Conservation (phyloP, 495 filamentous ascomycete genomes). For the Podospora anserina region DNA sequence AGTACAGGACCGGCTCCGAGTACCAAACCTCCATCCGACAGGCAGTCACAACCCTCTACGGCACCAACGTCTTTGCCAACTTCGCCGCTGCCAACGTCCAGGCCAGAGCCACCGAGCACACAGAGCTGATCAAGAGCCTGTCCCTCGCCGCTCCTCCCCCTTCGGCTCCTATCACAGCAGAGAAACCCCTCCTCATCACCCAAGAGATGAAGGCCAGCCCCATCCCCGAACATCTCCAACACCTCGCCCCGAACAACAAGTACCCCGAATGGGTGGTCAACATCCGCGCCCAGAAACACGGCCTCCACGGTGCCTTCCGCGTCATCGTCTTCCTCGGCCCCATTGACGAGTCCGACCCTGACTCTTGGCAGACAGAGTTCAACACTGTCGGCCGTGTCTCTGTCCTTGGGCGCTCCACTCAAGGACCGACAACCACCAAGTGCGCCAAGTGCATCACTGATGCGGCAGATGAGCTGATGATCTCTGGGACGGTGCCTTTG, state of each 20-base stretch:
- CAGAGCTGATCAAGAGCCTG: neutral
- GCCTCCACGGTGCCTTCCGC: conserved; percentile 38
- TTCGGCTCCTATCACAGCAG: neutral
- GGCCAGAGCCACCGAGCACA: conserved; percentile 12
- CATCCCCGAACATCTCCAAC: conserved; percentile 23
- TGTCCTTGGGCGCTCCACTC: conserved; percentile 33
- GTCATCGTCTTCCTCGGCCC: conserved; percentile 44
- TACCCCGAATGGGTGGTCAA: conserved; percentile 47
- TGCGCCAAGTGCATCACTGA: conserved; percentile 38
- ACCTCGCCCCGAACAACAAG: conserved; percentile 33
- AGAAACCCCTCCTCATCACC: neutral
- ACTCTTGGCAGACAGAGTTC: conserved; percentile 32
- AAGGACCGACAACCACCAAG: conserved; percentile 8
- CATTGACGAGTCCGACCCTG: conserved; percentile 26
- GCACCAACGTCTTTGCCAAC: conserved; percentile 27
- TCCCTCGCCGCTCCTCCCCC: neutral
- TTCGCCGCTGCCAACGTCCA: conserved; percentile 23
- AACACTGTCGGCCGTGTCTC: conserved; percentile 42
- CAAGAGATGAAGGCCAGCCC: conserved; percentile 6
- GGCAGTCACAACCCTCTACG: conserved; percentile 24
- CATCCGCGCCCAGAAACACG: conserved; percentile 41
- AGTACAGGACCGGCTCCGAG: conserved; percentile 5
- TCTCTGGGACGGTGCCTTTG: conserved; percentile 43
- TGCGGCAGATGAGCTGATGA: conserved; percentile 26
- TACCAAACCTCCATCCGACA: conserved; percentile 23